phyloP scores from a whole-genome alignment of 2,329 filamentous ascomycete species.

The Aspergillus uvarum region DNA sequence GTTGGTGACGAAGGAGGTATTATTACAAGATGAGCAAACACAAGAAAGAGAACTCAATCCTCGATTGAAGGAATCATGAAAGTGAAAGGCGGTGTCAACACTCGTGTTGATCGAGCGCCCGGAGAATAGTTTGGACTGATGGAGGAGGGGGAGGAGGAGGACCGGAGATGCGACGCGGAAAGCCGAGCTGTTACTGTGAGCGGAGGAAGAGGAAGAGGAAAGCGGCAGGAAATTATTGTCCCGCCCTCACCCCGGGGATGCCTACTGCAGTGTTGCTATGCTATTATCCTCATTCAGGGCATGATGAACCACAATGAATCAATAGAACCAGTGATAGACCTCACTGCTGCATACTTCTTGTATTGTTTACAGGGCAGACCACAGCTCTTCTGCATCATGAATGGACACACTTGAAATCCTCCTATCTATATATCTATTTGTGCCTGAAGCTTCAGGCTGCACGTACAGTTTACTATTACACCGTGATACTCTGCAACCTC shows the following conservation, averaged over 20 bases:
- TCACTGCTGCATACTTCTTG: not conserved
- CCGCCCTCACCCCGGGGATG: not conserved
- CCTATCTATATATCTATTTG: not conserved
- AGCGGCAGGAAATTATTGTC: constrained; percentile 2
- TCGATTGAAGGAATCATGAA: not conserved
- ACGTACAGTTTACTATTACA: too few species aligned
- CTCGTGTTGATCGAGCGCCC: constrained; percentile 2
- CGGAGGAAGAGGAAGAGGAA: not conserved
- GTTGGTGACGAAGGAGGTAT: not conserved
- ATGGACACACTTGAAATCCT: not conserved
- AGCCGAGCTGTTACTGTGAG: not conserved
- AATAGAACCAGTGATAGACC: too few species aligned
- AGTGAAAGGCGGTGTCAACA: not conserved
- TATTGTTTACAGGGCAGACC: not conserved
- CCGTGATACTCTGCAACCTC: too few species aligned
- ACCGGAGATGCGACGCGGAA: constrained; percentile 4
- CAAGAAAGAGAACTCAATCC: too few species aligned
- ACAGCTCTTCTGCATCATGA: not conserved
- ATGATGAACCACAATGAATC: too few species aligned
- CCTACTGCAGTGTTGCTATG: not conserved
- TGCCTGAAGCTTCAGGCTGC: constrained; percentile 1
- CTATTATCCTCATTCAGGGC: too few species aligned
- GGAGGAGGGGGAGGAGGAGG: not conserved
- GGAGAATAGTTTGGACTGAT: not conserved
- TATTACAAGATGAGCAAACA: not conserved